Percentiles rank a stretch among this genome's conserved stretches.
phyloP scores from a whole-genome alignment of 768 basidiomycete genomes.

The Terana coerulea region DNA sequence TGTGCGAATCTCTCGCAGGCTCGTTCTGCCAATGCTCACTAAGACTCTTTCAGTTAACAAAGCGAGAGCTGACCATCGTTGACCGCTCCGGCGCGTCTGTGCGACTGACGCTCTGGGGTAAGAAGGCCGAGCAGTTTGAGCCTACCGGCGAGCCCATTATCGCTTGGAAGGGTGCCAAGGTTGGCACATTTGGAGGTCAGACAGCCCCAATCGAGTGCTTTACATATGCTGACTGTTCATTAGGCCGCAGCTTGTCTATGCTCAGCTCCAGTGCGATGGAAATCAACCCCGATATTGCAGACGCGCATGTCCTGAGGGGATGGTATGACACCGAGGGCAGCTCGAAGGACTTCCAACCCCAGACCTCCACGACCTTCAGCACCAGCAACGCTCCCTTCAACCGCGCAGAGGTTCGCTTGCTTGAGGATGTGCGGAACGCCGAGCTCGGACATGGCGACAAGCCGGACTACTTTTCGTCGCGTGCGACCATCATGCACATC shows the following conservation, averaged over 20 bases:
- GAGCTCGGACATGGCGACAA: slow-evolving; percentile 76
- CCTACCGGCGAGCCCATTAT: slow-evolving; percentile 63
- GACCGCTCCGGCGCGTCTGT: slow-evolving; percentile 78
- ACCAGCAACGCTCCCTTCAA: slow-evolving; percentile 49
- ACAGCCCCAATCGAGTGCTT: background rate
- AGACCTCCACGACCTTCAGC: slow-evolving; percentile 41
- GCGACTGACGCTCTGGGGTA: slow-evolving; percentile 92
- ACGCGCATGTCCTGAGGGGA: slow-evolving; percentile 80
- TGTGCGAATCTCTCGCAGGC: slow-evolving; percentile 26
- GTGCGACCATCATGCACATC: slow-evolving; percentile 87
- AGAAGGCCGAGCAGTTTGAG: slow-evolving; percentile 82
- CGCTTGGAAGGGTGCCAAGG: slow-evolving; percentile 92
- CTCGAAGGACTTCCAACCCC: slow-evolving; percentile 64
- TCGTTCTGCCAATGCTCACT: background rate
- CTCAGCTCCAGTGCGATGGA: slow-evolving; percentile 75
- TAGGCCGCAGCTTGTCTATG: slow-evolving; percentile 84
- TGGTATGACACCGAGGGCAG: slow-evolving; percentile 85
- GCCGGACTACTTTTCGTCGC: slow-evolving; percentile 72
- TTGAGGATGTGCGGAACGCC: slow-evolving; percentile 75
- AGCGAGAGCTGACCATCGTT: slow-evolving; percentile 87
- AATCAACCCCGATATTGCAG: slow-evolving; percentile 89
- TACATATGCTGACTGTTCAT: background rate
- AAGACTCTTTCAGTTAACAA: slow-evolving; percentile 53
- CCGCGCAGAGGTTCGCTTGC: slow-evolving; percentile 66
- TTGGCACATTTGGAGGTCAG: slow-evolving; percentile 86